phyloP scores from a whole-genome alignment of 768 basidiomycete species.

The Agrocybe chaxingu region DNA sequence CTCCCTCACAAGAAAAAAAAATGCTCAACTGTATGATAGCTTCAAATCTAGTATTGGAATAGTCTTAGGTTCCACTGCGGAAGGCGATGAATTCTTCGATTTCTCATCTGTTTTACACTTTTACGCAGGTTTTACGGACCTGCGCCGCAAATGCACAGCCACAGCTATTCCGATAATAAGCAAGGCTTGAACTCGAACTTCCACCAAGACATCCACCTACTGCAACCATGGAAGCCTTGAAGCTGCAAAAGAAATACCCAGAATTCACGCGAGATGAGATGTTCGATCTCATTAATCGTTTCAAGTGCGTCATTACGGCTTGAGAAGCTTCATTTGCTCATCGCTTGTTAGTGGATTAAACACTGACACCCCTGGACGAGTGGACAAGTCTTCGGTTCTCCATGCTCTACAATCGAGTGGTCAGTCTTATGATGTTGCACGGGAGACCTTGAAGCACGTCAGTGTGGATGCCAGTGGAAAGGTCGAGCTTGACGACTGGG shows the following conservation, averaged over 20 bases:
- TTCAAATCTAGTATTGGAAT: too few species aligned
- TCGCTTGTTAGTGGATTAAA: constrained; percentile 52
- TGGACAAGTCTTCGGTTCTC: constrained; percentile 80
- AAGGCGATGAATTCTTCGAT: too few species aligned
- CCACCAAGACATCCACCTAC: constrained; percentile 2
- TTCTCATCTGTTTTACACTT: too few species aligned
- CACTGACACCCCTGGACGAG: constrained; percentile 78
- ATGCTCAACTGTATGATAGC: too few species aligned
- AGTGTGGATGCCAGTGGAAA: constrained; percentile 93
- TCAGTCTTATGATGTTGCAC: constrained; percentile 85
- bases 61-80: too few species aligned
- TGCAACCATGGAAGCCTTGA: constrained; percentile 70
- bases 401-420: constrained; percentile 76
- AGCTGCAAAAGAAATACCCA: constrained; percentile 89
- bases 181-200: not conserved
- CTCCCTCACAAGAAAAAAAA: too few species aligned
- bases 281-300: constrained; percentile 89
- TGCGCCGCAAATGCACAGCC: too few species aligned
- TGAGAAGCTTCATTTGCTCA: constrained; percentile 10
- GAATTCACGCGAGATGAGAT: constrained; percentile 92
- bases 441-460: constrained; percentile 91
- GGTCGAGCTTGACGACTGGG: constrained; percentile 97
- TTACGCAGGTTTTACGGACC: too few species aligned
- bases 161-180: not conserved
- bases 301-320: constrained; percentile 70